Base-by-base conservation (phyloP, 23 red algal genomes). In the Cyanidium caldarium region DNA sequence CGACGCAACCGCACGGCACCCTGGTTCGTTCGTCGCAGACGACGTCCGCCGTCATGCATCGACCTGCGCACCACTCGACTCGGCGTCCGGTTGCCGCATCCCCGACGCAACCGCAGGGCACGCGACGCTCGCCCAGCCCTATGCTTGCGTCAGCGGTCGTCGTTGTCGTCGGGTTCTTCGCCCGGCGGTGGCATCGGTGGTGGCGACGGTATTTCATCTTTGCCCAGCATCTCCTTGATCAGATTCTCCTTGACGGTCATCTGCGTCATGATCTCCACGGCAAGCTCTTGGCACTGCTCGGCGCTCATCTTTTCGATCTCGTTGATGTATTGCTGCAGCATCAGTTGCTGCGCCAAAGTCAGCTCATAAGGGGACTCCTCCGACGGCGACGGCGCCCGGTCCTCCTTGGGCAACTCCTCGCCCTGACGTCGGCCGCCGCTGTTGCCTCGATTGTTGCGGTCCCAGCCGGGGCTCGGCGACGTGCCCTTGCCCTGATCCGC, bases 261-360 rank as follows among this genome's bases (percentile, higher is more conserved):
- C 66, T 89, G 85, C 5, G 77, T 65, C 34, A 71, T 73, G 58
- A 94, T 61, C 65, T 85, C 88, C 39, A 86, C 44, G n/a, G 79
- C 68, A 38, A 94, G 73, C 31, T 82, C 75, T 16, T 79, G 74
- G 73, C 81, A 82, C 28, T 85, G 71, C 17, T 82, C 68, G 25
- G 42, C 41, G 44, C 42, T 68, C 80, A 86, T 94, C 15, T 72
- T 70, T 44, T 81, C 65, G 7, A 94, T 72, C 44, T 94, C 79
- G 40, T 85, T 75, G 20, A 82, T 79, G 69, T 94, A 94, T 44
- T 82, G 72, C 34, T 82, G 72, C 39, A 94, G 66, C 23, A 94
- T 67, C 58, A 94, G 69, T 65, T 94, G 80, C 71, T 94, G 88
- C 2, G 77, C 73, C 40, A 94, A 75, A 25, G 88, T 94, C 34